A percentile compares a stretch with the other conserved stretches of the same genome.
These are phyloP conservation scores for Acmispon strigosus DNA, from an alignment of 306 rosid genomes.

Conservation along the genomic window DNA sequence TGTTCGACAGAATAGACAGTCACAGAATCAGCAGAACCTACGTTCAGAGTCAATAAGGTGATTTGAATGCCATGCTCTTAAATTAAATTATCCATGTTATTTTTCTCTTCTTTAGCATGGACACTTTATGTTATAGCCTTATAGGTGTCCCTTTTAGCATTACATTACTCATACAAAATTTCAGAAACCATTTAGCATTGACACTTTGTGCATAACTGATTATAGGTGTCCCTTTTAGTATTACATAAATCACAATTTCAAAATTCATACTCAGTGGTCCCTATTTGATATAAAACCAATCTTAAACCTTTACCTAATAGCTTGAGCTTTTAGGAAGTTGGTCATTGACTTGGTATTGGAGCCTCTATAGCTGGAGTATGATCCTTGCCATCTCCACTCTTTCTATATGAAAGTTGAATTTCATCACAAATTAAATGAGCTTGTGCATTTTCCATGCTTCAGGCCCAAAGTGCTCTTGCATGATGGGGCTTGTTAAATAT, in stretches of 20 bases:
- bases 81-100: slow-evolving; percentile 10
- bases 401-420: not conserved
- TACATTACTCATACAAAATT: not conserved
- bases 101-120: not conserved
- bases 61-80: slow-evolving; percentile 1
- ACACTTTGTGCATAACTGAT: no score
- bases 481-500: not conserved
- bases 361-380: not conserved
- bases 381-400: not conserved
- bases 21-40: slow-evolving; percentile 35
- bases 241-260: no score
- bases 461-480: not conserved
- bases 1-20: slow-evolving; percentile 39
- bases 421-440: not conserved
- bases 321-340: no score
- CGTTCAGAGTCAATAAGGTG: slow-evolving; percentile 68
- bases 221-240: no score
- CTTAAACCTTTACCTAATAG: no score
- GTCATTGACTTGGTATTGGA: no score
- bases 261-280: no score
- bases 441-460: not conserved
- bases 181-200: not conserved
- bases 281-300: no score
- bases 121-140: not conserved
- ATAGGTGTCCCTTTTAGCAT: not conserved